Evolutionary conservation across 2,329 filamentous ascomycete genomes (phyloP), one percentile per base, ranked within the genome.

Genomic region (Ramichloridium luteum): DNA sequence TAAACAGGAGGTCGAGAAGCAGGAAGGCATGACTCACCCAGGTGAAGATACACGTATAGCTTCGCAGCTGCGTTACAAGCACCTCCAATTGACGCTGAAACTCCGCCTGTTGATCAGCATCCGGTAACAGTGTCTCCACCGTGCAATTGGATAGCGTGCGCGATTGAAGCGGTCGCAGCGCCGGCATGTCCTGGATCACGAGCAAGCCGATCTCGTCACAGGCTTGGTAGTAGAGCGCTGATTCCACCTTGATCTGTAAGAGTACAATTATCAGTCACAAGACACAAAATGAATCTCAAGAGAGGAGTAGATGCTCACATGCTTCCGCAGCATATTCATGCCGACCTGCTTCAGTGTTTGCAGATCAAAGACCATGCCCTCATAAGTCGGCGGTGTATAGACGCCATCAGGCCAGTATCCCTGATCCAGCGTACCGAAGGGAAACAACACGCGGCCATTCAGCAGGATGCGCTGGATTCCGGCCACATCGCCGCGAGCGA

Each of bases 151-250:
- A 20, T 4, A 50, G 30, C 5, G 44, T 49, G 53, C 25, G 67
- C 61, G 14, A 28, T 27, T 49, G 44, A 16, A 39, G 49, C 13
- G 25, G 61, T 49, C 56, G 54, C 34, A 80, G 54, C 2, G 74
- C 67, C 4, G 77, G 77, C 77, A 82, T 82, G 39, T 82, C 78
- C 48, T 81, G 77, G 28, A 81, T 72, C 4, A 82, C 64, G 15
- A 81, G 51, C 11, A 80, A 51, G 1, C 77, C 77, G 2, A 81
- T 52, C 37, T 72, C 62, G 30, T 82, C 77, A 35, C 73, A 77
- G 4, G 77, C 74, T 12, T 68, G 65, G 48, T 81, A 81, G 50
- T 75, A 82, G 5, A 81, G 51, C 9, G 74, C 72, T 0, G 71
- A 64, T 43, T 80, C 76, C 5, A 80, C 62, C 54, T 80, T 80